Evolutionary conservation across 805 yeast genomes (phyloP).

Genomic region (Yarrowia sp.): DNA sequence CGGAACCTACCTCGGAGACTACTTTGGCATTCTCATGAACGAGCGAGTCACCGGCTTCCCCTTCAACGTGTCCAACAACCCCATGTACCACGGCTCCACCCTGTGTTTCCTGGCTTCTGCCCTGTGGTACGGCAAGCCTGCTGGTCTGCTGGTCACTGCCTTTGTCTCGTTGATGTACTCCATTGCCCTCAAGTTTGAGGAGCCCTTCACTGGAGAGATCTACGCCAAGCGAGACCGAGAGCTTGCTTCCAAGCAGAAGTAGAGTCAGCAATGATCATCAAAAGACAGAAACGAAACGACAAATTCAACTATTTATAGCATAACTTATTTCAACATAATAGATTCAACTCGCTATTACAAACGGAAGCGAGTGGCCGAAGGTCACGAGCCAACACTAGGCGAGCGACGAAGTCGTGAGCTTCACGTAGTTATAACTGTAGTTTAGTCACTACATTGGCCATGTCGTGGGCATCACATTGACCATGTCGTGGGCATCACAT

Average conservation of each 20-base stretch:
- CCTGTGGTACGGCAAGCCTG: slow-evolving; percentile 82
- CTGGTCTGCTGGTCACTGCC: slow-evolving; percentile 72
- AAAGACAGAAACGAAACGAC: too few relatives aligned
- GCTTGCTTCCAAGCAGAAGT: slow-evolving; percentile 35
- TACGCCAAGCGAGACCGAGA: slow-evolving; percentile 68
- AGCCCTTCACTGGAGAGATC: slow-evolving; percentile 91
- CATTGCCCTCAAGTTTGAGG: slow-evolving; percentile 84
- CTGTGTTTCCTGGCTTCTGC: slow-evolving; percentile 89
- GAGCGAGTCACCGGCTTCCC: slow-evolving; percentile 90
- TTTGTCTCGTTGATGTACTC: slow-evolving; percentile 79
- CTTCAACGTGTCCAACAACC: slow-evolving; percentile 84
- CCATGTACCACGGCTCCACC: slow-evolving; percentile 95
- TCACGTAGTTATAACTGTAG: too few relatives aligned
- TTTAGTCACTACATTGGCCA: too few relatives aligned
- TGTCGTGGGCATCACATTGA: too few relatives aligned
- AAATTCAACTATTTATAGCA: slow-evolving; percentile 24
- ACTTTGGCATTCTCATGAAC: slow-evolving; percentile 92
- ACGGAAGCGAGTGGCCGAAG: background rate
- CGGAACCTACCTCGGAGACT: slow-evolving; percentile 96
- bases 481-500: too few relatives aligned
- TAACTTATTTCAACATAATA: slow-evolving; percentile 27
- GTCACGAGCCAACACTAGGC: too few relatives aligned
- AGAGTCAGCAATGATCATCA: background rate
- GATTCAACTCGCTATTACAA: slow-evolving; percentile 26
- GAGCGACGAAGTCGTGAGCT: too few relatives aligned